Conservation (phyloP, 768 basidiomycete species). For the Pisolithus microcarpus region DNA sequence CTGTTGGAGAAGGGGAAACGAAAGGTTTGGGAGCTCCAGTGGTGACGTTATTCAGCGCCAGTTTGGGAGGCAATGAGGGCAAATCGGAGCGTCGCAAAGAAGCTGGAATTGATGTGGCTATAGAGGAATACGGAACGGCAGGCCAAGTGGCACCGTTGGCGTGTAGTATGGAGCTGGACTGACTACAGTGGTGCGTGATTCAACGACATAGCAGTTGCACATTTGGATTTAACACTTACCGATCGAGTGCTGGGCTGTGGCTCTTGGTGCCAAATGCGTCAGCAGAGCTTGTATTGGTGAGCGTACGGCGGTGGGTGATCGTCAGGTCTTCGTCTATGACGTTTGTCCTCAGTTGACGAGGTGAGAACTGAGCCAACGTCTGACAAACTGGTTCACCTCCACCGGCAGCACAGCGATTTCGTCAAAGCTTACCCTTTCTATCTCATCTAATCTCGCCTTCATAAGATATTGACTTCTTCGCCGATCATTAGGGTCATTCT, state of each 20-base stretch:
- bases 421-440: conserved; percentile 51
- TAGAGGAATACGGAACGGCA: conserved; percentile 37
- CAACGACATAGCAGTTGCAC: background rate
- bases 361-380: conserved; percentile 64
- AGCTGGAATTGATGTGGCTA: conserved; percentile 17
- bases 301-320: conserved; percentile 13
- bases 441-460: conserved; percentile 71
- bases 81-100: conserved; percentile 15
- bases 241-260: background rate
- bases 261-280: background rate
- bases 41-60: conserved; percentile 65
- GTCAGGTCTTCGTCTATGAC: conserved; percentile 16
- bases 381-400: conserved; percentile 23
- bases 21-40: conserved; percentile 51
- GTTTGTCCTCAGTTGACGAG: conserved; percentile 31
- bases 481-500: conserved; percentile 65
- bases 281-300: conserved; percentile 9
- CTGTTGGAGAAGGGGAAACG: conserved; percentile 12
- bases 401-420: conserved; percentile 4
- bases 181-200: conserved; percentile 10
- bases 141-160: conserved; percentile 32
- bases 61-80: conserved; percentile 51
- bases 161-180: conserved; percentile 6
- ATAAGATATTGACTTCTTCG: conserved; percentile 69
- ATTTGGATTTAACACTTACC: conserved; percentile 9